Base-by-base conservation (phyloP, 305 asterid species). In the Fraxinus sp. region DNA sequence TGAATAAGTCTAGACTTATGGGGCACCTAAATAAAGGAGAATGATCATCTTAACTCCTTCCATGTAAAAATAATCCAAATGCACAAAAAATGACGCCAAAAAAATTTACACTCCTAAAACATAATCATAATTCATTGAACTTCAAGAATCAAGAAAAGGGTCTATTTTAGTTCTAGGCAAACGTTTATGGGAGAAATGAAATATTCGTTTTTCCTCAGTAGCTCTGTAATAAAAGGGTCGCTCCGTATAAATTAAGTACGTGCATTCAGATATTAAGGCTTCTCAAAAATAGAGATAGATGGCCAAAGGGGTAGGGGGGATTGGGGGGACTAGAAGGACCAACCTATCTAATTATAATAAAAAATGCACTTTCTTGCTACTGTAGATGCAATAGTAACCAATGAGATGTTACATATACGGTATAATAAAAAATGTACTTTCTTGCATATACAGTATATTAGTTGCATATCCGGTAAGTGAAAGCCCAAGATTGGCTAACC, bases 1-100 rank as follows among this genome's bases (percentile, higher is more conserved):
- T 79, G 79, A 90, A 80, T 87, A 92, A 79, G 79, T 90, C 93
- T 3, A 89, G 87, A 11, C 92, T 88, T 80, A 90, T 90, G 70
- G 93, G 95, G 52, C 93, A 92, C 64, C 79, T 84, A 35, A 90
- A 90, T n/a, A 89, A 76, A 49, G 87, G 91, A 93, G 93, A 78
- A 90, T 78, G 1, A 20, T 57, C 75, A 82, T 81, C 76, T 86
- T 91, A 39, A 37, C 87, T 75, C 80, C 84, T 77, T 52, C 62
- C 85, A 82, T 82, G 10, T 39, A 18, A 13, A 74, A 68, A 66
- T 3, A 52, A 30, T 18, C 39, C 7, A 49, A 33, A 6, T 62
- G 6, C 11, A 20, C 10, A 62, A 7, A 62, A 20, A 62, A 18
- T 49, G 11, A 37, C 22, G 43, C 55, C 10, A 14, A 28, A 20